Conservation (phyloP, 169 alveolate species). For the Plasmodium reichenowi region DNA sequence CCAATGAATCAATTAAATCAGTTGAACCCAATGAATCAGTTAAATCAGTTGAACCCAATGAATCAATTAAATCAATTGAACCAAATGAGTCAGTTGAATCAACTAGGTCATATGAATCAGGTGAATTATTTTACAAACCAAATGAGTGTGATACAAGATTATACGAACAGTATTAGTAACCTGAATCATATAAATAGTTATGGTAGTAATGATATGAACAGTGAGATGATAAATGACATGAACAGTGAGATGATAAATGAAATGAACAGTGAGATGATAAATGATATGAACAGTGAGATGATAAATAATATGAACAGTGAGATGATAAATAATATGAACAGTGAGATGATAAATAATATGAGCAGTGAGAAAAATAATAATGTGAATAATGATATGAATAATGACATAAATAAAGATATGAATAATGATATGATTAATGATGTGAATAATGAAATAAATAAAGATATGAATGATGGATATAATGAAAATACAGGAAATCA, state of each 20-base stretch:
- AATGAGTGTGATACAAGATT: conserved; percentile 18
- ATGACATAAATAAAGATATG: neutral
- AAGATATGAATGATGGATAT: conserved; percentile 8
- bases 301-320: neutral
- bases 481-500: neutral
- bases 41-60: conserved; percentile 9
- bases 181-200: neutral
- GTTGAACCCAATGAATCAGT: conserved; percentile 6
- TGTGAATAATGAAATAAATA: too few relatives aligned
- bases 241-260: too few relatives aligned
- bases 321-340: neutral
- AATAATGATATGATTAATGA: neutral
- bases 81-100: neutral
- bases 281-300: neutral
- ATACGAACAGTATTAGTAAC: neutral
- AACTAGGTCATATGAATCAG: too few relatives aligned
- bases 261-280: too few relatives aligned
- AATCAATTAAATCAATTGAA: neutral
- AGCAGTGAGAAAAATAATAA: neutral
- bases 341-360: neutral
- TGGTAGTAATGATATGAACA: too few relatives aligned
- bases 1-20: neutral
- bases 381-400: neutral
- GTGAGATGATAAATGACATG: too few relatives aligned
- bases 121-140: conserved; percentile 37